Percentiles rank a stretch among this genome's conserved stretches.
phyloP scores from a whole-genome alignment of 441 rosid species.

The Oxalis stricta region DNA sequence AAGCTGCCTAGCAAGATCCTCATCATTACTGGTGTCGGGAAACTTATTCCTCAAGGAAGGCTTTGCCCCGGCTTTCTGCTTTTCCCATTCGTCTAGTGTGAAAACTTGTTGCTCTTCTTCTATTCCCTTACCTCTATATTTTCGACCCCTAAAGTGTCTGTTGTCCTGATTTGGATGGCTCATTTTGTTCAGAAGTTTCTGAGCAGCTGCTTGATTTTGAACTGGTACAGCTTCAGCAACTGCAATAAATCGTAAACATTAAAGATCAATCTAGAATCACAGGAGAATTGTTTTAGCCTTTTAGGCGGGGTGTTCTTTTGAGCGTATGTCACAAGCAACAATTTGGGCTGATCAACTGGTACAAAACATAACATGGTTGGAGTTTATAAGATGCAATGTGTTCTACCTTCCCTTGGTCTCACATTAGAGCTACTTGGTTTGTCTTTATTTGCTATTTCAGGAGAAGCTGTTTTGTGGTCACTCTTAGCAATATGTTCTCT shows the following conservation, averaged over 20 bases:
- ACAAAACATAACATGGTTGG: not conserved
- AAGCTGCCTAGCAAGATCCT: constrained; percentile 76
- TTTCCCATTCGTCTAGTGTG: constrained; percentile 72
- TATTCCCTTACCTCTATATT: constrained; percentile 35
- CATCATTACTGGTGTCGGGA: constrained; percentile 43
- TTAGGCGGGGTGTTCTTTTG: too few species aligned
- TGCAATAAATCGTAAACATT: constrained; percentile 11
- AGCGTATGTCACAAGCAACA: too few species aligned
- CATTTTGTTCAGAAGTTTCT: constrained; percentile 78
- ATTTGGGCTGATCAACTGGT: too few species aligned
- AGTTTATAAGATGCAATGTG: constrained; percentile 7
- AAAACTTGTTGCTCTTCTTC: constrained; percentile 39
- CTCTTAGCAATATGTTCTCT: constrained; percentile 17
- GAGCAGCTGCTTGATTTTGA: constrained; percentile 91
- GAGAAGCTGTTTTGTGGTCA: constrained; percentile 13
- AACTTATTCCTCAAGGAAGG: constrained; percentile 14
- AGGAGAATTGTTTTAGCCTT: too few species aligned
- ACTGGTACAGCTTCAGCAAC: constrained; percentile 58
- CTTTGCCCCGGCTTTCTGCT: constrained; percentile 23
- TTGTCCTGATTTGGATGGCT: constrained; percentile 25
- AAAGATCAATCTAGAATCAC: constrained; percentile 1
- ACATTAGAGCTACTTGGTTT: constrained; percentile 42
- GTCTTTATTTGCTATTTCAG: constrained; percentile 27
- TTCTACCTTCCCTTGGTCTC: constrained; percentile 64
- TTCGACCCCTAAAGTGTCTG: constrained; percentile 30